Evolutionary conservation across 2,329 filamentous ascomycete genomes (phyloP).

Genomic region (Lachnellula willkommii): DNA sequence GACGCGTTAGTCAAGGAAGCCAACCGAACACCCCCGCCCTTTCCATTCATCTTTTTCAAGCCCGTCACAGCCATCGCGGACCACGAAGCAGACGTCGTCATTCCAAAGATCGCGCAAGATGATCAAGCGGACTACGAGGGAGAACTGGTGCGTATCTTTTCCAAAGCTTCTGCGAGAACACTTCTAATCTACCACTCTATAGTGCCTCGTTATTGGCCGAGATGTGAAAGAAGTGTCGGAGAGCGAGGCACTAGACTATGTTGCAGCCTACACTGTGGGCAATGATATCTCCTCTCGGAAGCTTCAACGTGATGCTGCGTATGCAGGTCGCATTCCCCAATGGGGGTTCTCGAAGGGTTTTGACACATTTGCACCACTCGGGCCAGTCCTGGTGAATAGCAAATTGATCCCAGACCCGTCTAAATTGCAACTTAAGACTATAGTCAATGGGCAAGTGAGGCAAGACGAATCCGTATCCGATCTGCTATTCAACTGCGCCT

Average conservation of each 20-base stretch:
- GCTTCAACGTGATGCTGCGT: slow-evolving; percentile 46
- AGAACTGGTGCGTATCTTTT: slow-evolving; percentile 32
- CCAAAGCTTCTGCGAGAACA: slow-evolving; percentile 26
- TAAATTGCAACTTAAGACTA: slow-evolving; percentile 31
- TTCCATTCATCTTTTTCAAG: slow-evolving; percentile 48
- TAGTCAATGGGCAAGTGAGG: slow-evolving; percentile 39
- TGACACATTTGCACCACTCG: slow-evolving; percentile 40
- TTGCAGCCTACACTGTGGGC: slow-evolving; percentile 40
- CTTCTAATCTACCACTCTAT: slow-evolving; percentile 36
- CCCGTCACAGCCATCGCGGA: slow-evolving; percentile 36
- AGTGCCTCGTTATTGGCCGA: slow-evolving; percentile 42
- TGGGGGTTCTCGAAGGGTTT: slow-evolving; percentile 42
- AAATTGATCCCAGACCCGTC: slow-evolving; percentile 9
- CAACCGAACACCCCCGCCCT: slow-evolving; percentile 46
- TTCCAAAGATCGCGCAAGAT: slow-evolving; percentile 46
- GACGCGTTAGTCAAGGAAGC: slow-evolving; percentile 45
- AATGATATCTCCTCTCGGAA: slow-evolving; percentile 53
- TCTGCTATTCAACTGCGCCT: slow-evolving; percentile 44
- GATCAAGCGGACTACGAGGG: slow-evolving; percentile 42
- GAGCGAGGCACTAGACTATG: slow-evolving; percentile 12
- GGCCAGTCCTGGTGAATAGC: slow-evolving; percentile 36
- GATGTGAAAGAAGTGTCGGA: slow-evolving; percentile 30
- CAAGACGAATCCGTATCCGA: slow-evolving; percentile 39
- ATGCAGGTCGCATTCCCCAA: slow-evolving; percentile 36
- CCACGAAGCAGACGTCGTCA: slow-evolving; percentile 35